Evolutionary conservation across 2,329 filamentous ascomycete species (phyloP).

Genomic region (Helicocarpus griseus): DNA sequence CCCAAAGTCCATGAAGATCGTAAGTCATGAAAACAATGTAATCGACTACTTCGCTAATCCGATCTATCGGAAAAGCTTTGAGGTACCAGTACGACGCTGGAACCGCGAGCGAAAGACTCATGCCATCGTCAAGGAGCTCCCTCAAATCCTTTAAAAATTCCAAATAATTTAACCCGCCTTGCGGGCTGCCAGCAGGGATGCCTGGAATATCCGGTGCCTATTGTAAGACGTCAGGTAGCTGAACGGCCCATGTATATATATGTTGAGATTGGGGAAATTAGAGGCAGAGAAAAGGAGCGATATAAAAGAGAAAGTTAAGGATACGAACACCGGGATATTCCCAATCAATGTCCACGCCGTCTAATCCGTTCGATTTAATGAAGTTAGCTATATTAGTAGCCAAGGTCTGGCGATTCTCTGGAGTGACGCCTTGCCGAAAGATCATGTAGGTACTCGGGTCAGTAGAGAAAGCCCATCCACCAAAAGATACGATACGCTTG

Average conservation of each 20-base stretch:
- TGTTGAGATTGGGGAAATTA: too few species aligned
- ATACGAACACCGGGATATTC: slow-evolving; percentile 24
- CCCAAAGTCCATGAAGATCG: slow-evolving; percentile 20
- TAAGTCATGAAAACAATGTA: slow-evolving; percentile 29
- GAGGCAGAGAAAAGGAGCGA: background rate
- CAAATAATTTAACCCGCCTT: slow-evolving; percentile 24
- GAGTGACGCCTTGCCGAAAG: slow-evolving; percentile 26
- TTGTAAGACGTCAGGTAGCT: background rate
- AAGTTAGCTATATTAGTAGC: slow-evolving; percentile 29
- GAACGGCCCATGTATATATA: too few species aligned
- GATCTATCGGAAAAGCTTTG: slow-evolving; percentile 16
- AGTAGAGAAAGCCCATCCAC: slow-evolving; percentile 36
- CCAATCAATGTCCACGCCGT: slow-evolving; percentile 31
- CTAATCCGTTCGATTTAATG: slow-evolving; percentile 28
- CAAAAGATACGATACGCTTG: slow-evolving; percentile 34
- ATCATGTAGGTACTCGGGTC: slow-evolving; percentile 27
- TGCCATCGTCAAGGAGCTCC: slow-evolving; percentile 9
- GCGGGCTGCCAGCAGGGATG: slow-evolving; percentile 18
- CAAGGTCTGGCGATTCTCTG: slow-evolving; percentile 30
- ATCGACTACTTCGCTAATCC: slow-evolving; percentile 17
- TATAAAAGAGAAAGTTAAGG: background rate
- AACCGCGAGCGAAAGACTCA: slow-evolving; percentile 16
- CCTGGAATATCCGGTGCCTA: slow-evolving; percentile 23
- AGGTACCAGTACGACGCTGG: slow-evolving; percentile 23
- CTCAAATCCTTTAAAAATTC: slow-evolving; percentile 17